Evolutionary conservation across 2,329 filamentous ascomycete genomes (phyloP).

Genomic region (Neofusicoccum sp.): DNA sequence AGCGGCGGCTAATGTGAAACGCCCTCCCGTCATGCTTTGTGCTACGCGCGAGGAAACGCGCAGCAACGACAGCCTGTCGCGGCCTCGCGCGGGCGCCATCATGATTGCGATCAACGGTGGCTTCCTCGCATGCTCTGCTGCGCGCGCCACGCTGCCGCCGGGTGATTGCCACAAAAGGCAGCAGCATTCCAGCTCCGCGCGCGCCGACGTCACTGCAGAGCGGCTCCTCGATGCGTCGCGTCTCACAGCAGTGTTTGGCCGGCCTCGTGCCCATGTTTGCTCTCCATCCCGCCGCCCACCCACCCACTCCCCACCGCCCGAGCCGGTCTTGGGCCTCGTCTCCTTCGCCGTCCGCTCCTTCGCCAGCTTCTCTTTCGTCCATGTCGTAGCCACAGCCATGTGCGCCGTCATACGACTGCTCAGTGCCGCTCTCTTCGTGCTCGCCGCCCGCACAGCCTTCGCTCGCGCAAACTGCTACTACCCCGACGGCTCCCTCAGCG

Average conservation of each 20-base stretch:
- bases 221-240: neutral
- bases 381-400: neutral
- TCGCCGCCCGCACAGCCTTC: neutral
- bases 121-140: neutral
- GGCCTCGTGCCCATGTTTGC: slow-evolving; percentile 13
- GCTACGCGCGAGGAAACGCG: neutral
- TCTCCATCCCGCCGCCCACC: neutral
- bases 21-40: neutral
- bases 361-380: neutral
- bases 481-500: slow-evolving; percentile 34
- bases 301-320: neutral
- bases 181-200: neutral
- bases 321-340: slow-evolving; percentile 4
- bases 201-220: neutral
- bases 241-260: neutral
- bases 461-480: slow-evolving; percentile 38
- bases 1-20: slow-evolving; percentile 15
- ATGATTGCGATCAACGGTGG: slow-evolving; percentile 11
- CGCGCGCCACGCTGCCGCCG: neutral
- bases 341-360: neutral
- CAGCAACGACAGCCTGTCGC: slow-evolving; percentile 7
- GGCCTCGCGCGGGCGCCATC: neutral
- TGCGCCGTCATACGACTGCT: neutral
- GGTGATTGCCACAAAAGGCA: neutral
- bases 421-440: neutral